These are phyloP conservation scores for Trichoderma aggressivum DNA, from an alignment of 2,329 filamentous ascomycete genomes.

Conservation along the genomic window DNA sequence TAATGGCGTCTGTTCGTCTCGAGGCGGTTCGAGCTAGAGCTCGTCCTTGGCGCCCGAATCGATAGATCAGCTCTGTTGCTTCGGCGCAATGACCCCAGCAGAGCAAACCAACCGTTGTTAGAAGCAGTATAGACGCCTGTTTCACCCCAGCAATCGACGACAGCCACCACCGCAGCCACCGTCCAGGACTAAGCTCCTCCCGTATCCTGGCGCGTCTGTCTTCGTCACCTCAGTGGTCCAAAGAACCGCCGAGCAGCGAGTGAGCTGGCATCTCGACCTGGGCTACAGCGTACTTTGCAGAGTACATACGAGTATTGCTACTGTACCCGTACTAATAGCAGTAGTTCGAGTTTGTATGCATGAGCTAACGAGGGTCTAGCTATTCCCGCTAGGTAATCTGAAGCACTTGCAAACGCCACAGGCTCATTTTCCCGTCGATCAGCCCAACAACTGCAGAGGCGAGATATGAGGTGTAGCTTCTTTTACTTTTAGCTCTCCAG, in stretches of 20 bases:
- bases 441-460: background rate
- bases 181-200: conserved; percentile 8
- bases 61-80: background rate
- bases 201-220: background rate
- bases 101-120: background rate
- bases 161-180: background rate
- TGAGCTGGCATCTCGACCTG: background rate
- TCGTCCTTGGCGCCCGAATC: background rate
- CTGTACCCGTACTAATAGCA: background rate
- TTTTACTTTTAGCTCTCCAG: background rate
- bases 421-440: conserved; percentile 6
- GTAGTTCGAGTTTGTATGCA: background rate
- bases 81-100: background rate
- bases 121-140: background rate
- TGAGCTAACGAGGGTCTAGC: background rate
- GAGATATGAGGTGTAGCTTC: background rate
- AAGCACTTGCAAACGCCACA: background rate
- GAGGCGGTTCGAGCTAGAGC: background rate
- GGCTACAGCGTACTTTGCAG: background rate
- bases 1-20: background rate
- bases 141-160: background rate
- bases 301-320: no score
- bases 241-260: background rate
- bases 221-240: background rate
- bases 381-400: background rate